Percentiles rank a stretch among this genome's conserved stretches.
These are phyloP conservation scores for Penicillium sp. DNA, from an alignment of 2,329 filamentous ascomycete genomes.

Conservation along the genomic window DNA sequence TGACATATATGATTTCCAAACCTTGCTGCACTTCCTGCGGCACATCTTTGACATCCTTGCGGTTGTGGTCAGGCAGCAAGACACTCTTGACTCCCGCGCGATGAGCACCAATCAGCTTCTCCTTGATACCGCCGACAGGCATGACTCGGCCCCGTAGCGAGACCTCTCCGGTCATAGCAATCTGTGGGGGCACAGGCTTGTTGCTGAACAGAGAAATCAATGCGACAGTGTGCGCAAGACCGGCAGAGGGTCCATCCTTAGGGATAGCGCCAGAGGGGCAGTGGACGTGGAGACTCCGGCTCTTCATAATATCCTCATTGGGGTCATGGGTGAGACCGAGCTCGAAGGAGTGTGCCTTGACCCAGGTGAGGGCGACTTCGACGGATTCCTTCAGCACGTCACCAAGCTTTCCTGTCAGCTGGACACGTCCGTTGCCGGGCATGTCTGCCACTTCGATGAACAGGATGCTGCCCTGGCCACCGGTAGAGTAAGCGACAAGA, in stretches of 20 bases:
- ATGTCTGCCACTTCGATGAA: conserved; percentile 99
- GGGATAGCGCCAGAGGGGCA: conserved; percentile 93
- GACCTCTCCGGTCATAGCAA: conserved; percentile 88
- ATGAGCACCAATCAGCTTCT: conserved; percentile 94
- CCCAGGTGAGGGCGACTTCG: conserved; percentile 94
- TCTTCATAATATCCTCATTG: conserved; percentile 92
- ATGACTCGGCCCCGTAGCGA: conserved; percentile 86
- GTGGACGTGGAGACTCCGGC: conserved; percentile 90
- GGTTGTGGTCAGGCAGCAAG: conserved; percentile 80
- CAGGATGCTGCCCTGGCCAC: conserved; percentile 90
- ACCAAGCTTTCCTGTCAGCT: conserved; percentile 93
- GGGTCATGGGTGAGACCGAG: conserved; percentile 79
- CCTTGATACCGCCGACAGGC: conserved; percentile 95
- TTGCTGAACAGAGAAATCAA: conserved; percentile 87
- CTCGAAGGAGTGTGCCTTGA: conserved; percentile 92
- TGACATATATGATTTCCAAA: conserved; percentile 84
- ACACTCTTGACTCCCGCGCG: conserved; percentile 94
- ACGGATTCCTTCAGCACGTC: conserved; percentile 97
- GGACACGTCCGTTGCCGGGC: conserved; percentile 87
- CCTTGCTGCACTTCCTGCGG: conserved; percentile 86
- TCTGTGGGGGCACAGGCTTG: conserved; percentile 81
- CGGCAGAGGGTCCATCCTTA: conserved; percentile 83
- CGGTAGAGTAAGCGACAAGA: conserved; percentile 89
- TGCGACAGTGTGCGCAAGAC: conserved; percentile 90
- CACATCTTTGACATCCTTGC: conserved; percentile 88